These are phyloP conservation scores for Kwoniella dejecticola DNA, from an alignment of 768 basidiomycete genomes.

Conservation along the genomic window DNA sequence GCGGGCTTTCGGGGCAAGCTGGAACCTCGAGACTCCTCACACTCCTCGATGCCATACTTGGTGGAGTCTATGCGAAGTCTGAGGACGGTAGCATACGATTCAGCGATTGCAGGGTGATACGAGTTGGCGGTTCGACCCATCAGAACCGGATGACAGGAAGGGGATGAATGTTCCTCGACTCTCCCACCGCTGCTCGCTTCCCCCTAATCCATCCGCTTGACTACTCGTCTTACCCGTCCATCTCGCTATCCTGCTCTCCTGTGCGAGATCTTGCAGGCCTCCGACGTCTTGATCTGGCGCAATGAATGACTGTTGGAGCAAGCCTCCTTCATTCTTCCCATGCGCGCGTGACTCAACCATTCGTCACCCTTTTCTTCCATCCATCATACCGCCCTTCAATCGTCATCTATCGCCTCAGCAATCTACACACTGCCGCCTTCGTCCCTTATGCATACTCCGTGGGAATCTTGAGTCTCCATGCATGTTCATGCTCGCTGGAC, in stretches of 20 bases:
- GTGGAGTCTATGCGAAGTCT: conserved; percentile 14
- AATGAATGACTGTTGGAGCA: conserved; percentile 3
- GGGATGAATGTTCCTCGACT: neutral
- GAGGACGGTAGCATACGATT: conserved; percentile 3
- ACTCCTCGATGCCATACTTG: conserved; percentile 2
- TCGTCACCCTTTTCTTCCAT: conserved; percentile 11
- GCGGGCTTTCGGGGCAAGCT: neutral
- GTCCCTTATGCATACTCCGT: conserved; percentile 5
- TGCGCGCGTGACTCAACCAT: conserved; percentile 15
- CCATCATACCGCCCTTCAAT: conserved; percentile 6
- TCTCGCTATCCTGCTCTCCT: neutral
- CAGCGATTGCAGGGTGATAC: neutral
- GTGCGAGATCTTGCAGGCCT: neutral
- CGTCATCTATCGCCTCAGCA: neutral
- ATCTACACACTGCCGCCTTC: neutral
- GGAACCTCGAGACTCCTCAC: neutral
- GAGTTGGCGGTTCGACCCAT: neutral
- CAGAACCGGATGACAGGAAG: neutral
- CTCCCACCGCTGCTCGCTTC: neutral
- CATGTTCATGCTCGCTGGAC: neutral
- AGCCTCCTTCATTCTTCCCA: conserved; percentile 1
- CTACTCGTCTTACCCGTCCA: neutral
- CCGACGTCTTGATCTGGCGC: conserved; percentile 1
- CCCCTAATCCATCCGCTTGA: too few relatives aligned
- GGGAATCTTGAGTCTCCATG: conserved; percentile 11